phyloP scores from a whole-genome alignment of 192 early-diverging fungal genomes.

The Entomortierella parvispora region DNA sequence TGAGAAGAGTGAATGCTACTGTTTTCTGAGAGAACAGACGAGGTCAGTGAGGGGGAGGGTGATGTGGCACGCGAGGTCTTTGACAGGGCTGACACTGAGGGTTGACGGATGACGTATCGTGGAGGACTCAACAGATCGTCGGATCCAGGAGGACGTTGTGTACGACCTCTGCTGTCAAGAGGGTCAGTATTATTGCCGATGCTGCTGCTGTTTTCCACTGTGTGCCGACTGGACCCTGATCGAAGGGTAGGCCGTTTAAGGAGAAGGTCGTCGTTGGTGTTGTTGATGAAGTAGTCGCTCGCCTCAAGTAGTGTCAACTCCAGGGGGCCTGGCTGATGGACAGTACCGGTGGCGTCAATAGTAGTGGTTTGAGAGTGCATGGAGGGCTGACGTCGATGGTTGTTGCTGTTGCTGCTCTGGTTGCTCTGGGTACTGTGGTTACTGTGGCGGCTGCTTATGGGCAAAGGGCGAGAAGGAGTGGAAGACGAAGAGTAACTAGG shows the following conservation, averaged over 20 bases:
- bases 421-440: neutral
- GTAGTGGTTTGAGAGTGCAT: slow-evolving; percentile 36
- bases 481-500: slow-evolving; percentile 1
- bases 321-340: slow-evolving; percentile 14
- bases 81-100: slow-evolving; percentile 18
- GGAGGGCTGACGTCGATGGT: no score
- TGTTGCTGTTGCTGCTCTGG: slow-evolving; percentile 1
- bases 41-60: slow-evolving; percentile 30
- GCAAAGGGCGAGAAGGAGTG: neutral
- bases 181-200: neutral
- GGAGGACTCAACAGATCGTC: slow-evolving; percentile 33
- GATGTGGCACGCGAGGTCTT: slow-evolving; percentile 19
- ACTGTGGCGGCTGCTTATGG: neutral
- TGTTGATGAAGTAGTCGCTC: slow-evolving; percentile 14
- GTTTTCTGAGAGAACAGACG: slow-evolving; percentile 27
- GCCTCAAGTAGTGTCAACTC: slow-evolving; percentile 20
- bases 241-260: slow-evolving; percentile 4
- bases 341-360: slow-evolving; percentile 24
- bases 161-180: neutral
- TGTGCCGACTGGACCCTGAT: neutral
- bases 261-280: slow-evolving; percentile 1
- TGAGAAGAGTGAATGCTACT: slow-evolving; percentile 21
- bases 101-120: slow-evolving; percentile 31
- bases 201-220: slow-evolving; percentile 4
- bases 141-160: neutral